These are phyloP conservation scores for Cordyceps cicadae DNA, from an alignment of 2,329 filamentous ascomycete genomes.

Conservation along the genomic window DNA sequence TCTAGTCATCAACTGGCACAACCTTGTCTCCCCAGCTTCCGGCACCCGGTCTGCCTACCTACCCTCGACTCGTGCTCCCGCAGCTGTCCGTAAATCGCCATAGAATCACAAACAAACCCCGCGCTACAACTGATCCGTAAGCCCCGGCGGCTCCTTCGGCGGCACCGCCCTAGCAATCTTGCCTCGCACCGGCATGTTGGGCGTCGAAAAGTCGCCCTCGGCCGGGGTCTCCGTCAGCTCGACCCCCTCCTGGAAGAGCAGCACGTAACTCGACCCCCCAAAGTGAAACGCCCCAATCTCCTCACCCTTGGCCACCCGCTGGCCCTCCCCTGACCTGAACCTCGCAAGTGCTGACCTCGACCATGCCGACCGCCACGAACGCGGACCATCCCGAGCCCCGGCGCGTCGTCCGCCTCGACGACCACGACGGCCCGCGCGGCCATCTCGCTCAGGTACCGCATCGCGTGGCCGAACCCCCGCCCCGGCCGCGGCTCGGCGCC, in stretches of 20 bases:
- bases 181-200: constrained; percentile 27
- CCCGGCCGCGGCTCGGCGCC: constrained; percentile 23
- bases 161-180: constrained; percentile 22
- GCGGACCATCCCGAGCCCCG: constrained; percentile 59
- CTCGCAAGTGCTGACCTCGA: constrained; percentile 66
- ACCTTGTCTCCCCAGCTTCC: no score
- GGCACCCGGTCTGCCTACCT: no score
- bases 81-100: no score
- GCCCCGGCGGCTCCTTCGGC: no score
- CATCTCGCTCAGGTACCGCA: constrained; percentile 59
- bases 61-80: no score
- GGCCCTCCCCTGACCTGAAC: constrained; percentile 59
- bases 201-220: not conserved
- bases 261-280: constrained; percentile 62
- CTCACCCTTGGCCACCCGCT: constrained; percentile 60
- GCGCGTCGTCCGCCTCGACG: constrained; percentile 63
- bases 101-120: not conserved
- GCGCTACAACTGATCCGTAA: not conserved
- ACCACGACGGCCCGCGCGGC: constrained; percentile 63
- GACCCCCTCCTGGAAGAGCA: constrained; percentile 55
- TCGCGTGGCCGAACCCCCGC: constrained; percentile 40
- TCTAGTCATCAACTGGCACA: no score
- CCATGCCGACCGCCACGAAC: constrained; percentile 67
- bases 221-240: constrained; percentile 33
- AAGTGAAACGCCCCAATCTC: constrained; percentile 74